Percentiles rank a stretch among this genome's conserved stretches.
Evolutionary conservation across 352 stramenopile species (phyloP).

Genomic region (Pythium dissimile): DNA sequence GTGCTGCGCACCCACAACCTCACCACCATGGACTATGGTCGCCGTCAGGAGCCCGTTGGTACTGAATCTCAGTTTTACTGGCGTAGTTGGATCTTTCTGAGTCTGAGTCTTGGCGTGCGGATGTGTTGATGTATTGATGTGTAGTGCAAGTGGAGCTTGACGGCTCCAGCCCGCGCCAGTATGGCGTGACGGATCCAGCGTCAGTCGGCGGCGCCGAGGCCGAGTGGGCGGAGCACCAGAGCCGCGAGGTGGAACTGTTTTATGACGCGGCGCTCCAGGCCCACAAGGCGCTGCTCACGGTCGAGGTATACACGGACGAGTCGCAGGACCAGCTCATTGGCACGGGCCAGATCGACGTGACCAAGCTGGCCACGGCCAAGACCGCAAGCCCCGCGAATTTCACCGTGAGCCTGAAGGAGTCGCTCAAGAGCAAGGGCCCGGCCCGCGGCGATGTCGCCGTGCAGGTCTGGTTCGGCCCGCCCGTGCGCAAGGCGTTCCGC

Average conservation of each 20-base stretch:
- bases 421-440: constrained; percentile 21
- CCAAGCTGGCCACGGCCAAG: constrained; percentile 39
- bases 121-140: neutral
- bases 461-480: constrained; percentile 73
- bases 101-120: neutral
- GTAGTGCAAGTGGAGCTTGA: constrained; percentile 70
- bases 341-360: constrained; percentile 55
- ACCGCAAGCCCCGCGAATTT: constrained; percentile 30
- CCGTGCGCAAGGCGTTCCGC: constrained; percentile 75
- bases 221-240: constrained; percentile 61
- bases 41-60: constrained; percentile 79
- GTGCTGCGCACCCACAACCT: constrained; percentile 58
- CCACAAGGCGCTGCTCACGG: constrained; percentile 46
- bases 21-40: constrained; percentile 77
- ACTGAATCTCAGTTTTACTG: neutral
- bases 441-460: constrained; percentile 59
- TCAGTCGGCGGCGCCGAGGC: constrained; percentile 57
- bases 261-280: constrained; percentile 54
- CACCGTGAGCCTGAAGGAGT: constrained; percentile 51
- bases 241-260: constrained; percentile 83
- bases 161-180: constrained; percentile 53
- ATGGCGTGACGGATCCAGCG: constrained; percentile 60
- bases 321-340: constrained; percentile 71
- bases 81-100: constrained; percentile 6
- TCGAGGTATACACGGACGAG: constrained; percentile 75